Evolutionary conservation across 1,139 yeast species (phyloP).

Genomic region (Torulaspora pretoriensis): DNA sequence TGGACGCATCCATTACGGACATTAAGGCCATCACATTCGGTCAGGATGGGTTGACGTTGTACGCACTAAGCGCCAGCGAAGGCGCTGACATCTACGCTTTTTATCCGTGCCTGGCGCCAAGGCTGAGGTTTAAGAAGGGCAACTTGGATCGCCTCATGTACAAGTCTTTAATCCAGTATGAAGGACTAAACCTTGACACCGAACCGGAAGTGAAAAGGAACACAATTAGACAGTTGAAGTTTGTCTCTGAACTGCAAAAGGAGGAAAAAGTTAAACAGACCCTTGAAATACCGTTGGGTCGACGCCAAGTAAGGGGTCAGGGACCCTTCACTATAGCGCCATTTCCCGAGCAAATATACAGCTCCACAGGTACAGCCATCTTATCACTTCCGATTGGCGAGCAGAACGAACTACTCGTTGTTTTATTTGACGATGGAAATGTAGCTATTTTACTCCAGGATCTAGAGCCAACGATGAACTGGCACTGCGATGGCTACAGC

Average conservation of each 20-base stretch:
- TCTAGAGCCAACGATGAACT: conserved; percentile 30
- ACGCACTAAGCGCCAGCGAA: conserved; percentile 40
- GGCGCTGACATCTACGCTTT: conserved; percentile 54
- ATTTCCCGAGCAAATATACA: conserved; percentile 48
- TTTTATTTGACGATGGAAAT: conserved; percentile 28
- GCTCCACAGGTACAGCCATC: conserved; percentile 40
- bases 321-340: conserved; percentile 54
- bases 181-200: conserved; percentile 22
- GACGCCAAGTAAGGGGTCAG: conserved; percentile 35
- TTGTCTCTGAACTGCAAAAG: conserved; percentile 26
- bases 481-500: conserved; percentile 23
- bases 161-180: conserved; percentile 39
- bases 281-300: conserved; percentile 15
- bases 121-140: conserved; percentile 37
- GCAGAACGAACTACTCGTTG: conserved; percentile 21
- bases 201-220: conserved; percentile 21
- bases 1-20: conserved; percentile 30
- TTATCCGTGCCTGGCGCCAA: conserved; percentile 52
- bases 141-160: conserved; percentile 42
- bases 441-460: conserved; percentile 28
- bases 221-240: conserved; percentile 33
- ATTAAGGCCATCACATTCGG: conserved; percentile 46
- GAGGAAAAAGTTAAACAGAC: not conserved
- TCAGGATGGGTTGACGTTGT: conserved; percentile 44
- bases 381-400: conserved; percentile 32